These are phyloP conservation scores for Arthroderma sp. DNA, from an alignment of 2,329 filamentous ascomycete genomes.

Conservation along the genomic window DNA sequence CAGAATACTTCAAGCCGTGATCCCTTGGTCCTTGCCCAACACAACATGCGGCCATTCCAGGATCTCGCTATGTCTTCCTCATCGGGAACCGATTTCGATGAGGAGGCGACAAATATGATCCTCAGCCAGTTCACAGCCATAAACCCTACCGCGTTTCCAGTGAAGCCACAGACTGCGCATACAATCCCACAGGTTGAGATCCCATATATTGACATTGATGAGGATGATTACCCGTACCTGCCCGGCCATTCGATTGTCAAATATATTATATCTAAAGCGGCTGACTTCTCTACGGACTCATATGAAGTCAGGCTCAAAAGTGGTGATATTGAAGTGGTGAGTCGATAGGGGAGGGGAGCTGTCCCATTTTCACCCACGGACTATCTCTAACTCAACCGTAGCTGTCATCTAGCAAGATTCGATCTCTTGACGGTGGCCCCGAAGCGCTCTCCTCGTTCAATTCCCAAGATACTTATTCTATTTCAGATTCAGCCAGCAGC, in stretches of 20 bases:
- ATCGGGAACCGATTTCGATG: not conserved
- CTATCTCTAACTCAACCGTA: not conserved
- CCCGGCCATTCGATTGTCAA: conserved; percentile 14
- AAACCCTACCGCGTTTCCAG: not conserved
- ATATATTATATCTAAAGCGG: conserved; percentile 8
- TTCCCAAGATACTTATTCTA: not conserved
- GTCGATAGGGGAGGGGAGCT: not conserved
- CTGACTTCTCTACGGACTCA: conserved; percentile 1
- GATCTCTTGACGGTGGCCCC: conserved; percentile 4
- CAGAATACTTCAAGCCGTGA: not conserved
- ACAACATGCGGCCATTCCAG: not conserved
- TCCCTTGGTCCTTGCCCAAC: not conserved
- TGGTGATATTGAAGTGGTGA: conserved; percentile 12
- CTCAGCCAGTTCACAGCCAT: conserved; percentile 14
- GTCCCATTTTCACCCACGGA: not conserved
- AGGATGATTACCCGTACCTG: conserved; percentile 12
- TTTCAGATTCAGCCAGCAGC: not conserved
- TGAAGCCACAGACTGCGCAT: not conserved
- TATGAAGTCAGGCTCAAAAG: conserved; percentile 11
- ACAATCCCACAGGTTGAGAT: conserved; percentile 14
- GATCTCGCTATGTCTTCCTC: not conserved
- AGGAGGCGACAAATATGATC: conserved; percentile 6
- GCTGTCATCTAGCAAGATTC: conserved; percentile 6
- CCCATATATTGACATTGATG: conserved; percentile 4
- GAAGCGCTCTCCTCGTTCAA: conserved; percentile 7